Percentiles rank a stretch among this genome's conserved stretches.
Conservation (phyloP, 352 stramenopile genomes). For the Globisporangium nodosum region DNA sequence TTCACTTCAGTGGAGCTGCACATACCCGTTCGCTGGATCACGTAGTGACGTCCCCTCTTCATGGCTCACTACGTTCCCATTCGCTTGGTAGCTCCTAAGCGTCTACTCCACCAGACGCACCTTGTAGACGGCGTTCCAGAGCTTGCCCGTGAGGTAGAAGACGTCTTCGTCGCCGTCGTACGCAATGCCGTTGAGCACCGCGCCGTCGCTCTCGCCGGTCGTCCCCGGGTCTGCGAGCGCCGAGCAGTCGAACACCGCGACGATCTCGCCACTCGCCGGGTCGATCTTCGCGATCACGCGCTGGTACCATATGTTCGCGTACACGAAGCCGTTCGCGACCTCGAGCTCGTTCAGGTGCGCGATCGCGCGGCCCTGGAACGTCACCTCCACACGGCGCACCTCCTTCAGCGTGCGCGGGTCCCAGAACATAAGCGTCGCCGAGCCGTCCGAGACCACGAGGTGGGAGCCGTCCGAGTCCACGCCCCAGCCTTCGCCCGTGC, state of each 20-base stretch:
- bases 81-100: not conserved
- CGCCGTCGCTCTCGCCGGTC: conserved; percentile 39
- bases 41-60: not conserved
- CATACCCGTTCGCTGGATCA: too few species aligned
- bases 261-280: conserved; percentile 69
- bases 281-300: conserved; percentile 92
- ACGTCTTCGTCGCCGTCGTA: conserved; percentile 86
- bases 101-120: conserved; percentile 56
- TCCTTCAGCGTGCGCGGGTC: conserved; percentile 73
- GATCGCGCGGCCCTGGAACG: conserved; percentile 36
- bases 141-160: conserved; percentile 93
- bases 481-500: conserved; percentile 89
- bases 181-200: conserved; percentile 93
- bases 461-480: conserved; percentile 79
- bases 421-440: conserved; percentile 89
- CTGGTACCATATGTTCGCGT: conserved; percentile 95
- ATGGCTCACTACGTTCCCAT: conserved; percentile 1
- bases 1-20: too few species aligned
- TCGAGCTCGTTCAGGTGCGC: conserved; percentile 93
- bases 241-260: conserved; percentile 87
- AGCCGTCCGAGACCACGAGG: conserved; percentile 88
- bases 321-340: conserved; percentile 88
- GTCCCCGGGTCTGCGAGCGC: conserved; percentile 52
- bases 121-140: conserved; percentile 90
- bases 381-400: conserved; percentile 65